Base-by-base conservation (phyloP, 2,329 filamentous ascomycete genomes). In the Alternaria ethzedia region DNA sequence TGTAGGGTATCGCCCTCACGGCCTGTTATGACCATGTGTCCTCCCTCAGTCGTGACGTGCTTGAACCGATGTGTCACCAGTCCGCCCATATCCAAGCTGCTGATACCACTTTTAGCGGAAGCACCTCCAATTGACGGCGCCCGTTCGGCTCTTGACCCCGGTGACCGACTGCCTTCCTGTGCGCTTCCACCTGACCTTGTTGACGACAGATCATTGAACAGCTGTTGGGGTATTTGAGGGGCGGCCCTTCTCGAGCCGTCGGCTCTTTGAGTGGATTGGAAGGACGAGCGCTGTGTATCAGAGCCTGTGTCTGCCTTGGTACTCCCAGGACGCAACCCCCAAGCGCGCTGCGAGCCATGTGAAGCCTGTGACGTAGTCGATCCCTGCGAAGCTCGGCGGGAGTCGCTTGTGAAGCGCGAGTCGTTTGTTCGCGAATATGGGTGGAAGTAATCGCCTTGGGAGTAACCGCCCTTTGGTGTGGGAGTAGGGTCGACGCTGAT, bases 11-110 rank as follows among this genome's bases (percentile, higher is more conserved):
- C 86, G 2, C 89, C 90, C 57, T 93, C 89, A 59, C 91, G 86
- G 6, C 93, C 93, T 1, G 92, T 96, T 57, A 97, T 92, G 28
- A 97, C 87, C 25, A 91, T 89, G 80, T 97, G 93, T 0, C 93
- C 93, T 15, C 89, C 91, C 3, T 91, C 88, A 0, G 91, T 94
- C 25, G 90, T 82, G 5, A 91, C 84, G 74, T 97, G 92, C 69
- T 90, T 91, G 80, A 96, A 97, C 3, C 93, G 89, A 23, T 89
- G 85, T 1, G 92, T 92, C 2, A 94, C 75, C 25, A 91, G 82
- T 3, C 75, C 76, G n/a, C 78, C 78, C 1, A 80, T 73, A 4
- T 88, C 82, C 3, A 78, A 54, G 30, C 74, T 79, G 57, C 79
- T 80, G 12, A 65, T 72, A 17, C 55, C 72, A 54, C 81, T 83